These are phyloP conservation scores for Rhodamnia argentea DNA, from an alignment of 345 rosid genomes.

Conservation along the genomic window DNA sequence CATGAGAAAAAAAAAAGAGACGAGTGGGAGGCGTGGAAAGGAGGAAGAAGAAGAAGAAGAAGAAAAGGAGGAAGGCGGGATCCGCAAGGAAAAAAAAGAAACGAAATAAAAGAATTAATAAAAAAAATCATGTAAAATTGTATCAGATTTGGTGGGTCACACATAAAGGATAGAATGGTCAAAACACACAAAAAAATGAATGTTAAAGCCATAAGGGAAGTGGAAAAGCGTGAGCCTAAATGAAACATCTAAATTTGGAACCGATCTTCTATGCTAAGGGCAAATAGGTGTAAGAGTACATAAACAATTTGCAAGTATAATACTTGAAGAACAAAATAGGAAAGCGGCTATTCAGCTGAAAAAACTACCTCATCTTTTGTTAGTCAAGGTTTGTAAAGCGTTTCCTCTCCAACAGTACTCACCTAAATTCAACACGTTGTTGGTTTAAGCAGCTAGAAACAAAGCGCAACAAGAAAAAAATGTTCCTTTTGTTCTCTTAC, in stretches of 20 bases:
- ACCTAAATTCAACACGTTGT: constrained; percentile 34
- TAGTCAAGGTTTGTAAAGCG: constrained; percentile 60
- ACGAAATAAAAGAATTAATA: no score
- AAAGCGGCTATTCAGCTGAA: not conserved
- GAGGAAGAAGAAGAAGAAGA: no score
- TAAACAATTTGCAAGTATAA: not conserved
- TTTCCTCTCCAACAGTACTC: constrained; percentile 90
- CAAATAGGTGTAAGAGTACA: not conserved
- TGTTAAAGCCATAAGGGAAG: no score
- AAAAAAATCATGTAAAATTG: no score
- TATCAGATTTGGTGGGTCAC: no score
- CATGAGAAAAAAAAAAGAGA: no score
- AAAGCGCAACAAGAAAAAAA: not conserved
- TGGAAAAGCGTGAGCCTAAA: no score
- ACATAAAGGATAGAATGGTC: no score
- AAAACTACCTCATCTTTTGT: constrained; percentile 65
- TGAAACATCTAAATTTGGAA: not conserved
- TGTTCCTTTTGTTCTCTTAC: constrained; percentile 27
- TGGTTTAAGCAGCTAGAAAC: not conserved
- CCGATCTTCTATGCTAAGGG: not conserved
- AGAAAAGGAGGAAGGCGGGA: no score
- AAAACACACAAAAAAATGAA: no score
- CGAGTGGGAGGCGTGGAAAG: no score
- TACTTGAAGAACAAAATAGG: not conserved
- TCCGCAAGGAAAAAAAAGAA: no score